Evolutionary conservation across 331 rosid genomes (phyloP).

Genomic region (Quercus lobata): DNA sequence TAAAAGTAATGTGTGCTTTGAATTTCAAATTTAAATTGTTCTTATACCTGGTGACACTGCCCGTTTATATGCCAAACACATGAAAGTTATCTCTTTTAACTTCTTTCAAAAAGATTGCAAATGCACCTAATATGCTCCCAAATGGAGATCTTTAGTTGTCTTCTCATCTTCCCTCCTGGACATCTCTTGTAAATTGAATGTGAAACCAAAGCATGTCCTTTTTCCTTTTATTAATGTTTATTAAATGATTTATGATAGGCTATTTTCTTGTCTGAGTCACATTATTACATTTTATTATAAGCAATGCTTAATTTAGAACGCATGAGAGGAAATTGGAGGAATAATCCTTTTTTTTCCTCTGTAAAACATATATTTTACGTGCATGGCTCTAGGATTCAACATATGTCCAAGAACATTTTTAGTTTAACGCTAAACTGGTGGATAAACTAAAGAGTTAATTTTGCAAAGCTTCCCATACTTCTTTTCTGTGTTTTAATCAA

Average conservation of each 20-base stretch:
- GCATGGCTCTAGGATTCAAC: not conserved
- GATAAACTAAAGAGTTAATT: not conserved
- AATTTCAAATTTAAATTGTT: slow-evolving; percentile 11
- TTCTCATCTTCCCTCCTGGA: not conserved
- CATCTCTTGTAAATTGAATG: not conserved
- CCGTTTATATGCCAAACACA: not conserved
- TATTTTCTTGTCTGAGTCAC: not conserved
- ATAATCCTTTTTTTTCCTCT: not conserved
- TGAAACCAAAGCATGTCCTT: not conserved
- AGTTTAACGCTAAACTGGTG: not conserved
- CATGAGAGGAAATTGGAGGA: not conserved
- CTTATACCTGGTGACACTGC: not conserved
- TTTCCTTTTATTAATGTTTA: not conserved
- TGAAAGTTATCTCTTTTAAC: not conserved
- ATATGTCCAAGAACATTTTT: not conserved
- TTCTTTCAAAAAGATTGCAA: not conserved
- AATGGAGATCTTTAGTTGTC: not conserved
- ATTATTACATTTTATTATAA: not conserved
- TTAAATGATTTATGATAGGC: not conserved
- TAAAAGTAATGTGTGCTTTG: slow-evolving; percentile 85
- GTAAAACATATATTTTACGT: not conserved
- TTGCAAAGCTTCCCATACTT: not conserved
- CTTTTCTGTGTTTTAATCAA: not conserved
- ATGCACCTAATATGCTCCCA: not conserved
- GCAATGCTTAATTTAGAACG: not conserved